Conservation (phyloP, 192 early-diverging fungal genomes). For the Coemansia sp. region DNA sequence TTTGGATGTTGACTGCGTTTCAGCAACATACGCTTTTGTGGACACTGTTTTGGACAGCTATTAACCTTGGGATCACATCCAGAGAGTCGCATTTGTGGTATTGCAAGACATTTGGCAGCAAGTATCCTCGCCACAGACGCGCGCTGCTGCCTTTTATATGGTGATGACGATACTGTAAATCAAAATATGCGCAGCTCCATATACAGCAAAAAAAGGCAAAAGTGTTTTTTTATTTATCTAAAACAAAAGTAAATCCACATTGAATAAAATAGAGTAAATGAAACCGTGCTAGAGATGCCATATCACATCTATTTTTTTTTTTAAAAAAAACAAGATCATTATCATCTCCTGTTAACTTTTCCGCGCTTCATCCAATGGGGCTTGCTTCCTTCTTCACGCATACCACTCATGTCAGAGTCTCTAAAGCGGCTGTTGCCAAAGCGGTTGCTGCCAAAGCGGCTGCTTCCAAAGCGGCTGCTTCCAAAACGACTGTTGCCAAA, state of each 20-base stretch:
- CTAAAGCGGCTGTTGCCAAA: not conserved
- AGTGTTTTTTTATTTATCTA: not conserved
- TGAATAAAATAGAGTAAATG: too few species aligned
- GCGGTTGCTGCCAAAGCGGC: not conserved
- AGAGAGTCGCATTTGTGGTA: conserved; percentile 74
- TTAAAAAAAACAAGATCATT: too few species aligned
- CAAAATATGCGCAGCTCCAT: not conserved
- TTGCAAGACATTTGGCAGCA: conserved; percentile 55
- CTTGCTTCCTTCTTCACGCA: not conserved
- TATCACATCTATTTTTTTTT: too few species aligned
- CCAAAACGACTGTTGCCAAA: not conserved
- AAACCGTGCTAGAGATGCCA: too few species aligned
- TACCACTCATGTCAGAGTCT: not conserved
- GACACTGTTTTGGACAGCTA: conserved; percentile 61
- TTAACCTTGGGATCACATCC: conserved; percentile 66
- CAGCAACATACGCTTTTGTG: conserved; percentile 39
- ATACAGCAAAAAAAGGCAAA: not conserved
- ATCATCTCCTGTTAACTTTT: not conserved
- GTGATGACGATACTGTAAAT: not conserved
- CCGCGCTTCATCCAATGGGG: conserved; percentile 7
- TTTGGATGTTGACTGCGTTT: conserved; percentile 58
- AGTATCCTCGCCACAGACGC: conserved; percentile 40
- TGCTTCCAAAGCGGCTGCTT: not conserved
- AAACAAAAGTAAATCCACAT: too few species aligned
- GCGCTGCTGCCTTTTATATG: conserved; percentile 40